Conservation (phyloP, 2,329 filamentous ascomycete genomes). For the Metarhizium robertsii region DNA sequence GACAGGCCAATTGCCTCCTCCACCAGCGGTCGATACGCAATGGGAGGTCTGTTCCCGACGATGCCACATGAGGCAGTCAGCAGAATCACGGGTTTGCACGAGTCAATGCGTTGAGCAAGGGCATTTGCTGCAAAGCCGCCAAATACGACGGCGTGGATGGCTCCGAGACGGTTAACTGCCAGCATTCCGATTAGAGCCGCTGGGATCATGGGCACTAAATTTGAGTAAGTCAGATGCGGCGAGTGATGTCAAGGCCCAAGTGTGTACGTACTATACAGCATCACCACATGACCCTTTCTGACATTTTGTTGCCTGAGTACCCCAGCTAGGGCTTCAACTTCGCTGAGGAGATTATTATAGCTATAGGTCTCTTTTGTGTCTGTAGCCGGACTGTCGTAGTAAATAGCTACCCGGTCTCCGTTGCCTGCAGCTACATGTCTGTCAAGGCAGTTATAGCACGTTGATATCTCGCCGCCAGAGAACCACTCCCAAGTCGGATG, state of each 20-base stretch:
- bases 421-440: conserved; percentile 52
- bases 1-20: conserved; percentile 61
- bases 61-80: conserved; percentile 90
- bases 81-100: conserved; percentile 63
- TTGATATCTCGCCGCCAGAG: conserved; percentile 77
- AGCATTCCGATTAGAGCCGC: conserved; percentile 80
- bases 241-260: background rate
- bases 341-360: conserved; percentile 65
- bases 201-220: conserved; percentile 85
- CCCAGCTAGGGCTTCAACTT: conserved; percentile 75
- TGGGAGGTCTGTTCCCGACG: conserved; percentile 71
- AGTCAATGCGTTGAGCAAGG: conserved; percentile 81
- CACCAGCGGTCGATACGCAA: conserved; percentile 69
- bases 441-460: conserved; percentile 86
- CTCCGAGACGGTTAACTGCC: conserved; percentile 71
- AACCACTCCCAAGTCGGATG: conserved; percentile 85
- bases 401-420: conserved; percentile 66
- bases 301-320: conserved; percentile 69
- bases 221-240: too few species aligned
- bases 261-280: conserved; percentile 66
- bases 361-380: conserved; percentile 61
- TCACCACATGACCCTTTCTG: conserved; percentile 72
- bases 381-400: conserved; percentile 83
- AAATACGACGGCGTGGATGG: conserved; percentile 86
- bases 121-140: conserved; percentile 79